These are phyloP conservation scores for Pythium scleroteichum DNA, from an alignment of 352 stramenopile species.

Conservation along the genomic window DNA sequence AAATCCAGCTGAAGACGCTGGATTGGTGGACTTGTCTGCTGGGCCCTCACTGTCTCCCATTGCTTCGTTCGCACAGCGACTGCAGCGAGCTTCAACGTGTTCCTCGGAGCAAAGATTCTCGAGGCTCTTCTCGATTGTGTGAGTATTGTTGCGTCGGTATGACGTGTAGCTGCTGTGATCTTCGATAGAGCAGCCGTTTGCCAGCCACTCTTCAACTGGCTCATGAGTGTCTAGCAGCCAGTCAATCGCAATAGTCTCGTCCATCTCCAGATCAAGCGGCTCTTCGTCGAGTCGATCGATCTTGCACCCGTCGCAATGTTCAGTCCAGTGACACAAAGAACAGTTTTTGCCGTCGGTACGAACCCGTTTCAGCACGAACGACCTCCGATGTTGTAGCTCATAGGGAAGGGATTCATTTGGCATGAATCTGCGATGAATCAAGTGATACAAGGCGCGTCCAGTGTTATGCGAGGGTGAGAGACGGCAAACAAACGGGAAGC, in stretches of 20 bases:
- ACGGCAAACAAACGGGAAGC: slow-evolving; percentile 40
- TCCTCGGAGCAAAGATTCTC: slow-evolving; percentile 51
- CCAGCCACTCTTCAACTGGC: slow-evolving; percentile 26
- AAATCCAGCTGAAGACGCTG: slow-evolving; percentile 34
- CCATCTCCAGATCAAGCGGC: slow-evolving; percentile 41
- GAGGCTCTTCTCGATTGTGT: slow-evolving; percentile 43
- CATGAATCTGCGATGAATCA: slow-evolving; percentile 23
- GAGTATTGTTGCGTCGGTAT: slow-evolving; percentile 32
- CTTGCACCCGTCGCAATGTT: slow-evolving; percentile 49
- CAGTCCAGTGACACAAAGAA: slow-evolving; percentile 51
- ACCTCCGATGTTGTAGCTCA: neutral
- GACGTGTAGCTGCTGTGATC: slow-evolving; percentile 44
- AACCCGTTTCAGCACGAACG: slow-evolving; percentile 53
- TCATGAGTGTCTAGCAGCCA: slow-evolving; percentile 38
- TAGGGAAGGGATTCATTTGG: neutral
- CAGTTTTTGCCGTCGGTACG: slow-evolving; percentile 47
- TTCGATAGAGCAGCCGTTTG: slow-evolving; percentile 21
- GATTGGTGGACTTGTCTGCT: neutral
- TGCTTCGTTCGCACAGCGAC: slow-evolving; percentile 30
- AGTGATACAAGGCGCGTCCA: slow-evolving; percentile 36
- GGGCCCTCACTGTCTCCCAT: slow-evolving; percentile 19
- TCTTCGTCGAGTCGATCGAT: slow-evolving; percentile 34
- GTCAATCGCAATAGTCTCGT: slow-evolving; percentile 69
- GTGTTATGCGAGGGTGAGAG: slow-evolving; percentile 23
- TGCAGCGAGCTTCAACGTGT: slow-evolving; percentile 43